A percentile compares a stretch with the other conserved stretches of the same genome.
Conservation (phyloP, 371 early-diverging fungal genomes). For the Mucor sp. region DNA sequence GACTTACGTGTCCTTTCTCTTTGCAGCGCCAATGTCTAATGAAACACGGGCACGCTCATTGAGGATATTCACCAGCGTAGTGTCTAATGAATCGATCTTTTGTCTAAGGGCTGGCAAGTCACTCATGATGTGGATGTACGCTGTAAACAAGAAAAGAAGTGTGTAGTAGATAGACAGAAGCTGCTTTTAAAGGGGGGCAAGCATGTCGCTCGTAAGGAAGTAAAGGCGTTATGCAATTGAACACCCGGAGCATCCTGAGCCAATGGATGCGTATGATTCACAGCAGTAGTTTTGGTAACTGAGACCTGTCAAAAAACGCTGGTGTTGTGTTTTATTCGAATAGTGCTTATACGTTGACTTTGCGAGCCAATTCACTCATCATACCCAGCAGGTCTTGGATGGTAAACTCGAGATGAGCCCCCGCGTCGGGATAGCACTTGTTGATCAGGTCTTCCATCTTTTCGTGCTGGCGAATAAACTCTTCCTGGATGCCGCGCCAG, state of each 20-base stretch:
- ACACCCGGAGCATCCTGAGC: background rate
- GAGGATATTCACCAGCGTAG: constrained; percentile 72
- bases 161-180: background rate
- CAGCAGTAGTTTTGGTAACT: background rate
- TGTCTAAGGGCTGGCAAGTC: constrained; percentile 57
- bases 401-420: constrained; percentile 83
- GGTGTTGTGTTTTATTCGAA: background rate
- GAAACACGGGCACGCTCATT: constrained; percentile 90
- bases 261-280: background rate
- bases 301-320: background rate
- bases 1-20: constrained; percentile 36
- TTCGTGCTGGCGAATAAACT: constrained; percentile 80
- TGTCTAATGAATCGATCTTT: constrained; percentile 81
- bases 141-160: background rate
- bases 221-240: constrained; percentile 1
- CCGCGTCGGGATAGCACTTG: constrained; percentile 86
- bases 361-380: constrained; percentile 68
- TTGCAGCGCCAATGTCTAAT: constrained; percentile 81
- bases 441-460: constrained; percentile 80
- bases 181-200: background rate
- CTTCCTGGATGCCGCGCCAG: constrained; percentile 92
- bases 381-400: constrained; percentile 79
- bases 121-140: constrained; percentile 33
- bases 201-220: background rate
- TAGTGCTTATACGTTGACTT: constrained; percentile 36